These are phyloP conservation scores for Monilinia vaccinii-corymbosi DNA, from an alignment of 2,329 filamentous ascomycete species.

Conservation along the genomic window DNA sequence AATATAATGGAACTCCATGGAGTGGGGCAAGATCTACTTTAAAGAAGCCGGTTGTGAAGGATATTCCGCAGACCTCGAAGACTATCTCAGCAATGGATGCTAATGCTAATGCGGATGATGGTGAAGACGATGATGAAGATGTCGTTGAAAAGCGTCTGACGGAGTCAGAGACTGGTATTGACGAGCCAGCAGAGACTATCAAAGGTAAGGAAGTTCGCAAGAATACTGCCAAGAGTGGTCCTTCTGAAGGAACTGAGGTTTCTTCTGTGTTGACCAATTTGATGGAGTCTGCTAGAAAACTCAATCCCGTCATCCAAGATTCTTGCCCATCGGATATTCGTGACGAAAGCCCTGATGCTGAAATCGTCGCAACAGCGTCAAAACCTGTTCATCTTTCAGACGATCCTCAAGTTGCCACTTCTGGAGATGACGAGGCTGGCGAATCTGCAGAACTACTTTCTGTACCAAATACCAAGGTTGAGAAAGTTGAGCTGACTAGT, in stretches of 20 bases:
- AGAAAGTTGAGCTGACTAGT: neutral
- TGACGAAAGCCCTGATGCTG: neutral
- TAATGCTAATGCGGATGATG: neutral
- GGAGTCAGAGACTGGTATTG: neutral
- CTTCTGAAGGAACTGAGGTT: neutral
- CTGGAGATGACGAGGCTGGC: neutral
- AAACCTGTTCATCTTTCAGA: neutral
- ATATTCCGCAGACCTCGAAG: neutral
- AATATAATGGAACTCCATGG: neutral
- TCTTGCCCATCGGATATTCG: neutral
- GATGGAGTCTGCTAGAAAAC: neutral
- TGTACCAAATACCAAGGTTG: neutral
- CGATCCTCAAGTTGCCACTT: neutral
- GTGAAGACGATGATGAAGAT: neutral
- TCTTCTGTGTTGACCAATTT: neutral
- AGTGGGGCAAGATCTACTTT: neutral
- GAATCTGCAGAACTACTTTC: neutral
- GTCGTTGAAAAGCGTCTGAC: neutral
- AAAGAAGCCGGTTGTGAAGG: neutral
- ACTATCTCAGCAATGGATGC: neutral
- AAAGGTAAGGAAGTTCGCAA: neutral
- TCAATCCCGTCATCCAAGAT: neutral
- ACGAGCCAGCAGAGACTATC: neutral
- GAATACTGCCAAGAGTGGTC: neutral
- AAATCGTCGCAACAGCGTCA: neutral